These are phyloP conservation scores for Acanthamoeba castellanii DNA, from an alignment of 208 protist genomes.

Conservation along the genomic window DNA sequence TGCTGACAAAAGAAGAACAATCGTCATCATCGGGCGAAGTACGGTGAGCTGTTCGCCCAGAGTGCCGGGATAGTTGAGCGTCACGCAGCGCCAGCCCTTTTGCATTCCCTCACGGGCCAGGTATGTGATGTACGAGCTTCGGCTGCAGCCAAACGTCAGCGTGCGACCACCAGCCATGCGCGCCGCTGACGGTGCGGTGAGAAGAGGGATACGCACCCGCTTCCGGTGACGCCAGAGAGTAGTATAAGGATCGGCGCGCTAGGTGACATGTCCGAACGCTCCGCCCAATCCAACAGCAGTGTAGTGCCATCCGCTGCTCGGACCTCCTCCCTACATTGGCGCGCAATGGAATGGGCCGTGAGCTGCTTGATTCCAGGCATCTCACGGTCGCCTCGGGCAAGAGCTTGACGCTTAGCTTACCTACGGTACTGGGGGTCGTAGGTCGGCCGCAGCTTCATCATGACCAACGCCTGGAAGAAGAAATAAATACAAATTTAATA, in stretches of 20 bases:
- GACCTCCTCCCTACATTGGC: background rate
- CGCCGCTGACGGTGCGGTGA: too few species aligned
- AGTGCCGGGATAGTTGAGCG: background rate
- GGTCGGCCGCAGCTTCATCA: background rate
- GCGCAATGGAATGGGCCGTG: too few species aligned
- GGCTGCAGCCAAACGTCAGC: background rate
- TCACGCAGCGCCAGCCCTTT: background rate
- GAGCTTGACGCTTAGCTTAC: too few species aligned
- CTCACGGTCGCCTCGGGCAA: too few species aligned
- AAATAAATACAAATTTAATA: too few species aligned
- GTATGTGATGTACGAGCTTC: background rate
- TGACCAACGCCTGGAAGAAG: background rate
- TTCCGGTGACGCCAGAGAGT: background rate
- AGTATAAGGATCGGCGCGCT: background rate
- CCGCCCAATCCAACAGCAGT: background rate
- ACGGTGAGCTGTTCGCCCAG: background rate
- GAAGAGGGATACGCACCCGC: background rate
- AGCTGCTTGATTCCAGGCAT: too few species aligned
- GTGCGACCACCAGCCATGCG: background rate
- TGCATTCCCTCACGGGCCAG: background rate
- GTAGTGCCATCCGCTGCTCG: background rate
- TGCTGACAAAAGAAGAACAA: too few species aligned
- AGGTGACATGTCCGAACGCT: background rate
- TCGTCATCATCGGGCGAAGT: background rate
- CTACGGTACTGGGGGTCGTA: background rate